phyloP scores from a whole-genome alignment of 2,329 filamentous ascomycete species.

The Triangularia setosa region DNA sequence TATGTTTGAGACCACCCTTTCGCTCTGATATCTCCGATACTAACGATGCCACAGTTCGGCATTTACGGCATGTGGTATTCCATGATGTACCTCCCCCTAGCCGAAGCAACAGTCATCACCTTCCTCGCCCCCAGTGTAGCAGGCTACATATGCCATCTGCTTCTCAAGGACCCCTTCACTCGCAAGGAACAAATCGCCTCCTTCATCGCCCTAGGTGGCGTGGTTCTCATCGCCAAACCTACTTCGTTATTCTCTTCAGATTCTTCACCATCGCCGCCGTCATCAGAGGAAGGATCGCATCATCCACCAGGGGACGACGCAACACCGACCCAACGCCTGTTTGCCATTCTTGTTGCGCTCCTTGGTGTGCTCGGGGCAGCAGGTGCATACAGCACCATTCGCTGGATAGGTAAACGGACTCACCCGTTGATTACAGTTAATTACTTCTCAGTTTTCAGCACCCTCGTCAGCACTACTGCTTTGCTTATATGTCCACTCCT shows the following conservation, averaged over 20 bases:
- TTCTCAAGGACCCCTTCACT: slow-evolving; percentile 74
- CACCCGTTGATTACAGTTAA: slow-evolving; percentile 83
- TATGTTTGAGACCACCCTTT: slow-evolving; percentile 11
- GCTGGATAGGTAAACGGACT: slow-evolving; percentile 74
- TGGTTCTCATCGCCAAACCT: slow-evolving; percentile 78
- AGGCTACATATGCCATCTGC: slow-evolving; percentile 73
- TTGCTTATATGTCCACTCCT: slow-evolving; percentile 51
- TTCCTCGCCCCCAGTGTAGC: slow-evolving; percentile 78
- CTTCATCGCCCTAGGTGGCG: slow-evolving; percentile 70
- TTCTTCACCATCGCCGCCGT: slow-evolving; percentile 21
- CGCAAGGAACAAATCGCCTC: slow-evolving; percentile 72
- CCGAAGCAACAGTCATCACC: slow-evolving; percentile 85
- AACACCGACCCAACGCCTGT: slow-evolving; percentile 62
- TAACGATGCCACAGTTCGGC: slow-evolving; percentile 48
- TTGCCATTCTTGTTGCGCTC: slow-evolving; percentile 67
- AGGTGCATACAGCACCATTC: slow-evolving; percentile 69
- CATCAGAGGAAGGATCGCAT: background rate
- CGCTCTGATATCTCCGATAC: background rate
- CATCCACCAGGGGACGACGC: slow-evolving; percentile 29
- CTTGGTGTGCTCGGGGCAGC: slow-evolving; percentile 74
- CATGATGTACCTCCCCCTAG: slow-evolving; percentile 72
- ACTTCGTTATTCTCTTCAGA: slow-evolving; percentile 32
- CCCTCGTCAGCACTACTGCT: slow-evolving; percentile 59
- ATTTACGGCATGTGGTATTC: slow-evolving; percentile 71
- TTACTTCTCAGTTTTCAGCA: slow-evolving; percentile 72